These are phyloP conservation scores for Elaeagnus macrophylla DNA, from an alignment of 306 rosid genomes.

Conservation along the genomic window DNA sequence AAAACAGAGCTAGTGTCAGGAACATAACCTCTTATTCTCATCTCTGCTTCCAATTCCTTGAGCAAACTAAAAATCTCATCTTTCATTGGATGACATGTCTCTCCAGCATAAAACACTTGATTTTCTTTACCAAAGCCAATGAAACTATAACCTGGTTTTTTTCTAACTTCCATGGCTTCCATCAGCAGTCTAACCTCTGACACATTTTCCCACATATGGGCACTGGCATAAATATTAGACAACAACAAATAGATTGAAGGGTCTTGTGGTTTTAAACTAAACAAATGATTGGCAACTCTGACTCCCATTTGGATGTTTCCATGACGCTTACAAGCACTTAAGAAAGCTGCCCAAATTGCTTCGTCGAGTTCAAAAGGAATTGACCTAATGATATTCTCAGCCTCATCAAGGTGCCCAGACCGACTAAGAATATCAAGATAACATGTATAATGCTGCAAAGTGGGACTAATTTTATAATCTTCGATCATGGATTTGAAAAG, in stretches of 20 bases:
- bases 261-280: constrained; percentile 46
- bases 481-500: constrained; percentile 61
- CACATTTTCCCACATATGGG: constrained; percentile 65
- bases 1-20: constrained; percentile 74
- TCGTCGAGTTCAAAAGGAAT: constrained; percentile 76
- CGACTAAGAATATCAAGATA: constrained; percentile 76
- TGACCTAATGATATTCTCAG: constrained; percentile 42
- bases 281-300: constrained; percentile 51
- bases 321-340: constrained; percentile 71
- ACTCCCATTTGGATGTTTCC: constrained; percentile 52
- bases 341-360: constrained; percentile 84
- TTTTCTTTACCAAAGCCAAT: constrained; percentile 63
- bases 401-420: constrained; percentile 82
- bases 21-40: constrained; percentile 75
- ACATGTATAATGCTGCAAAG: constrained; percentile 83
- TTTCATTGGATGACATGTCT: constrained; percentile 62
- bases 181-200: constrained; percentile 60
- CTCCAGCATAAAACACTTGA: constrained; percentile 76
- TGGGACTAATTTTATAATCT: constrained; percentile 53
- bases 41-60: constrained; percentile 49
- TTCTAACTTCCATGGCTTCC: constrained; percentile 55
- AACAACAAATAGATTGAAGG: constrained; percentile 62
- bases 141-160: constrained; percentile 78
- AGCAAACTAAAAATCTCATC: constrained; percentile 53
- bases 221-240: constrained; percentile 63